Conservation (phyloP, 495 filamentous ascomycete genomes). For the Penicillium malachiteum region DNA sequence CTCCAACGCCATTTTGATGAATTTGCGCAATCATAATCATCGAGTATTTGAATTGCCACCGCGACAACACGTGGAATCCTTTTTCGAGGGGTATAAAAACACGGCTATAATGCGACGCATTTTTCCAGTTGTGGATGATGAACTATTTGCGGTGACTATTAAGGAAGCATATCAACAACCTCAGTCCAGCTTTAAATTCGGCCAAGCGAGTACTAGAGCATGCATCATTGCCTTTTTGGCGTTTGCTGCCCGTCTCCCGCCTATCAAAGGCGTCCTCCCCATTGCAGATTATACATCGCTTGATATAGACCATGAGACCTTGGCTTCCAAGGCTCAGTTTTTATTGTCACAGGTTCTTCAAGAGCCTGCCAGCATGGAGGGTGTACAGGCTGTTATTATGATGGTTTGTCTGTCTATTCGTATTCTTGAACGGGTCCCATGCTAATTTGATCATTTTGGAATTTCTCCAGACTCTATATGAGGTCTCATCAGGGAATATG, state of each 20-base stretch:
- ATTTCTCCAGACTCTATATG: slow-evolving; percentile 37
- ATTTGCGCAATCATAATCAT: slow-evolving; percentile 16
- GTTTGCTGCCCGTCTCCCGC: slow-evolving; percentile 32
- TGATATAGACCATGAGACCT: slow-evolving; percentile 29
- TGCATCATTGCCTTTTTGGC: slow-evolving; percentile 49
- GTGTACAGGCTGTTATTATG: slow-evolving; percentile 44
- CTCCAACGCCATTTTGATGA: slow-evolving; percentile 24
- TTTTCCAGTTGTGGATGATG: slow-evolving; percentile 43
- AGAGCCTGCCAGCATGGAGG: slow-evolving; percentile 37
- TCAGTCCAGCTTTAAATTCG: slow-evolving; percentile 8
- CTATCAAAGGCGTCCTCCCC: slow-evolving; percentile 8
- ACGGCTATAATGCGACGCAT: slow-evolving; percentile 36
- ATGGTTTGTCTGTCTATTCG: slow-evolving; percentile 32
- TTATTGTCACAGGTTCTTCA: slow-evolving; percentile 43
- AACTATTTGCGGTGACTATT: slow-evolving; percentile 43
- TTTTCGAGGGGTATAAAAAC: slow-evolving; percentile 27
- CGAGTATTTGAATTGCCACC: slow-evolving; percentile 31
- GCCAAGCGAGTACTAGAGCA: slow-evolving; percentile 31
- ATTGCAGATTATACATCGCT: background rate
- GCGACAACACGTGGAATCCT: slow-evolving; percentile 13
- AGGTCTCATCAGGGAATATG: slow-evolving; percentile 46
- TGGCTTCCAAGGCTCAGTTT: slow-evolving; percentile 37
- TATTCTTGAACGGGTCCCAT: background rate
- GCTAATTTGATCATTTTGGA: background rate
- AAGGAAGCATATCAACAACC: slow-evolving; percentile 36